These are phyloP conservation scores for Acmispon strigosus DNA, from an alignment of 306 rosid genomes.

Conservation along the genomic window DNA sequence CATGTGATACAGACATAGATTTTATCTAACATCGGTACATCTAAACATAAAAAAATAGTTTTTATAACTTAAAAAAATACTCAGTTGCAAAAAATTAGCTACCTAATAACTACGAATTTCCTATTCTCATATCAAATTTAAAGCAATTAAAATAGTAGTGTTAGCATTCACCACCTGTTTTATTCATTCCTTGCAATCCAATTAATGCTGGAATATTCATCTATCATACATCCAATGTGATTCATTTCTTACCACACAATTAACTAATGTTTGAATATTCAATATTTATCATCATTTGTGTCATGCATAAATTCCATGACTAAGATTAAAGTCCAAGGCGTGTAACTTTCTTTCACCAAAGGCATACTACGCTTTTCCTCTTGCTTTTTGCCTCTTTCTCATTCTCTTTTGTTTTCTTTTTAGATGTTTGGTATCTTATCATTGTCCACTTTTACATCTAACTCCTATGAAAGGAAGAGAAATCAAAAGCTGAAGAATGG, in stretches of 20 bases:
- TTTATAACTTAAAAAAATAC: too few relatives aligned
- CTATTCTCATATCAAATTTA: too few relatives aligned
- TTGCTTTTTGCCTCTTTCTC: slow-evolving; percentile 15
- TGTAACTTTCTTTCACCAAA: slow-evolving; percentile 26
- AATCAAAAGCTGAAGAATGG: slow-evolving; percentile 20
- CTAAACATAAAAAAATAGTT: too few relatives aligned
- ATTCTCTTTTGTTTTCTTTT: slow-evolving; percentile 18
- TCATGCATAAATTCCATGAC: background rate
- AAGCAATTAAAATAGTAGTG: too few relatives aligned
- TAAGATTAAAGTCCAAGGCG: slow-evolving; percentile 25
- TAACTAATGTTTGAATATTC: background rate
- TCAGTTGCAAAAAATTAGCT: too few relatives aligned
- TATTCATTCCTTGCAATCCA: slow-evolving; percentile 24
- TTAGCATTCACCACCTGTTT: too few relatives aligned
- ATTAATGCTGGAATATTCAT: background rate
- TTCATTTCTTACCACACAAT: slow-evolving; percentile 18
- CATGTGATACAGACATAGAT: too few relatives aligned
- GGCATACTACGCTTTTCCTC: slow-evolving; percentile 12
- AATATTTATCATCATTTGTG: background rate
- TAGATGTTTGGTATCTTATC: slow-evolving; percentile 22
- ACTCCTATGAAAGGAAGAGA: slow-evolving; percentile 23
- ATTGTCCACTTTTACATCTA: slow-evolving; percentile 28
- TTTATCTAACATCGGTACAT: too few relatives aligned
- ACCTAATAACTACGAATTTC: too few relatives aligned
- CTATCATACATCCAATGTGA: background rate